Conservation (phyloP, 208 protist species). For the Trypanosoma theileri region DNA sequence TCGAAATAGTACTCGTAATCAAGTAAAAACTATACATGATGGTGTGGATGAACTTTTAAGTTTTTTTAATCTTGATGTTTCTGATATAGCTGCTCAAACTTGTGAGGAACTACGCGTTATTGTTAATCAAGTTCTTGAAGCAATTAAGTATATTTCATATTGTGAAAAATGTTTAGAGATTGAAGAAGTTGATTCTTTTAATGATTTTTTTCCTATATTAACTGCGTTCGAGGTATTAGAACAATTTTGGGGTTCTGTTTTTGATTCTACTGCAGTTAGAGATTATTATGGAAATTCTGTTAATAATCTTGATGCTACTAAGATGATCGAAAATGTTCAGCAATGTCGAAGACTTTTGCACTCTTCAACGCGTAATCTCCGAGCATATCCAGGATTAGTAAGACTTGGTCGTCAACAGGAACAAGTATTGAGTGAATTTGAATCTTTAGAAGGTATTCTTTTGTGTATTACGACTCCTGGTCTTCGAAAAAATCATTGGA, state of each 20-base stretch:
- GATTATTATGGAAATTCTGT: conserved; percentile 78
- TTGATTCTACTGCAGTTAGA: conserved; percentile 55
- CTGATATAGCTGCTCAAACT: conserved; percentile 85
- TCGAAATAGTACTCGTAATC: conserved; percentile 39
- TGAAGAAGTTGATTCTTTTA: conserved; percentile 49
- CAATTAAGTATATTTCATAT: conserved; percentile 56
- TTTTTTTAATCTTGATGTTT: conserved; percentile 83
- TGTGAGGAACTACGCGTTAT: conserved; percentile 76
- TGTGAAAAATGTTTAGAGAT: conserved; percentile 57
- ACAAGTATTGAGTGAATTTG: conserved; percentile 71
- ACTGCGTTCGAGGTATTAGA: conserved; percentile 80
- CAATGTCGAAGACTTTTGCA: conserved; percentile 78
- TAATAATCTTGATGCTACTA: conserved; percentile 44
- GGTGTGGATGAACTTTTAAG: conserved; percentile 81
- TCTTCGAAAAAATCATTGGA: conserved; percentile 87
- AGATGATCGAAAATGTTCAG: conserved; percentile 76
- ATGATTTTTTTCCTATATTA: conserved; percentile 55
- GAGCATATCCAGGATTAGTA: conserved; percentile 64
- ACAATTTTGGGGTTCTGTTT: conserved; percentile 79
- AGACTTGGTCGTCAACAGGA: conserved; percentile 83
- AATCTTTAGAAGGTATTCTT: conserved; percentile 69
- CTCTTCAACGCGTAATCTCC: conserved; percentile 62
- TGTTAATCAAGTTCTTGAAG: conserved; percentile 46
- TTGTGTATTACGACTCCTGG: conserved; percentile 70
- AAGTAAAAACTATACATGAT: conserved; percentile 65